Conservation (phyloP, 2,329 filamentous ascomycete genomes). For the Alternaria sp. region DNA sequence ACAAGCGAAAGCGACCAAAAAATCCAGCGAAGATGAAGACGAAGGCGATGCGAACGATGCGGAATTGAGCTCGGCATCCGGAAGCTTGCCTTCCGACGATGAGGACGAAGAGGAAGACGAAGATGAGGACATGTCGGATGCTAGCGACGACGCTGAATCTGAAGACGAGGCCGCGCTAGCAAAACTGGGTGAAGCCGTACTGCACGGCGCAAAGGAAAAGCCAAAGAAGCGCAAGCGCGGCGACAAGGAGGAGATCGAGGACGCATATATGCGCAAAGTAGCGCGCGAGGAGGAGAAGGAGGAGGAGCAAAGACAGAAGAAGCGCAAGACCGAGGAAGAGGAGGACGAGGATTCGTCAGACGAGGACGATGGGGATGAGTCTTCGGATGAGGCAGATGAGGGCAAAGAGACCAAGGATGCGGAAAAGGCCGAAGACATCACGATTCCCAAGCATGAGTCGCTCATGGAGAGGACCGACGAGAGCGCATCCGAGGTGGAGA, state of each 20-base stretch:
- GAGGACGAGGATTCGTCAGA: conserved; percentile 10
- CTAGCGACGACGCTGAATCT: conserved; percentile 26
- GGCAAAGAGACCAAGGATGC: conserved; percentile 40
- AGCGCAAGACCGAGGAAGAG: conserved; percentile 43
- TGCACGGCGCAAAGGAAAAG: conserved; percentile 38
- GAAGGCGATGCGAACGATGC: conserved; percentile 53
- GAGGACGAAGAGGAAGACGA: conserved; percentile 36
- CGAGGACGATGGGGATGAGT: conserved; percentile 22
- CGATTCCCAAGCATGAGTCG: conserved; percentile 59
- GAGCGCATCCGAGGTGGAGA: conserved; percentile 71
- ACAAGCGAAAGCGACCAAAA: conserved; percentile 25
- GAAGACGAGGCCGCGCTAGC: conserved; percentile 34
- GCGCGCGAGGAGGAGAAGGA: conserved; percentile 55
- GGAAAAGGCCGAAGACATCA: conserved; percentile 56
- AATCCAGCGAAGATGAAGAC: conserved; percentile 58
- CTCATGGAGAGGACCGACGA: conserved; percentile 47
- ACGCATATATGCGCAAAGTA: conserved; percentile 71
- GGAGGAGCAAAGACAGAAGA: conserved; percentile 47
- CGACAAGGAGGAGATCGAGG: conserved; percentile 70
- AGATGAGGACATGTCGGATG: conserved; percentile 38
- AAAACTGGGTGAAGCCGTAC: conserved; percentile 31
- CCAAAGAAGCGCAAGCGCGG: conserved; percentile 58
- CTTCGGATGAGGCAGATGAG: conserved; percentile 35
- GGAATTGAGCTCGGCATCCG: conserved; percentile 24
- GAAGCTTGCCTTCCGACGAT: conserved; percentile 17